These are phyloP conservation scores for Oidiodendron maius DNA, from an alignment of 495 filamentous ascomycete genomes.

Conservation along the genomic window DNA sequence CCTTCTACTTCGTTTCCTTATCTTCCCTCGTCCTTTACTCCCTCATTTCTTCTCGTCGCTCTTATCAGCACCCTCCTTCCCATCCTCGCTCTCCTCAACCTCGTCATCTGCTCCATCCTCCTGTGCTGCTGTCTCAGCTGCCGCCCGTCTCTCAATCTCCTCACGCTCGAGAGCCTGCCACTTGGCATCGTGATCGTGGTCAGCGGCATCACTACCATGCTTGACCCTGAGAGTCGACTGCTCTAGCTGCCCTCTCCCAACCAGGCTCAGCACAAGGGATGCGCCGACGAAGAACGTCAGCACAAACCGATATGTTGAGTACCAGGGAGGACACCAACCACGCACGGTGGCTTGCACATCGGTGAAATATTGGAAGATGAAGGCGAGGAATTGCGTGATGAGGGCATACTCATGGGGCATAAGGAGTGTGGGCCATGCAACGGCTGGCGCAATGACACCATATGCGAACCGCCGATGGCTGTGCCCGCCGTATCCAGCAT, in stretches of 20 bases:
- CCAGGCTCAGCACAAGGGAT: constrained; percentile 77
- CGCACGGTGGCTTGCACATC: constrained; percentile 68
- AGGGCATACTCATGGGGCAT: constrained; percentile 84
- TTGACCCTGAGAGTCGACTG: constrained; percentile 35
- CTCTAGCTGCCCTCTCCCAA: constrained; percentile 81
- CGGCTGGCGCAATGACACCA: constrained; percentile 73
- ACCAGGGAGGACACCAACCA: constrained; percentile 91
- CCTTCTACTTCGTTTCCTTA: background rate
- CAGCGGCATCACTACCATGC: constrained; percentile 49
- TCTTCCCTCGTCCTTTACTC: constrained; percentile 10
- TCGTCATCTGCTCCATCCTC: constrained; percentile 29
- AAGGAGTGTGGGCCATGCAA: constrained; percentile 91
- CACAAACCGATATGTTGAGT: constrained; percentile 89
- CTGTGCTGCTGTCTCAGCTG: constrained; percentile 28
- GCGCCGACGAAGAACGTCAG: constrained; percentile 89
- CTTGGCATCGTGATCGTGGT: constrained; percentile 52
- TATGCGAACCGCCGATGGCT: constrained; percentile 75
- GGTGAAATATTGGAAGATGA: constrained; percentile 83
- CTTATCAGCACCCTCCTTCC: constrained; percentile 22
- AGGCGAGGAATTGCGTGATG: constrained; percentile 83
- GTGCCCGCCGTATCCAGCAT: constrained; percentile 67
- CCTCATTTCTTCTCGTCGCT: constrained; percentile 9
- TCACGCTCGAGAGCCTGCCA: constrained; percentile 39
- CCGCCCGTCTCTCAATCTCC: constrained; percentile 29
- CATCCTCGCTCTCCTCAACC: constrained; percentile 21